Base-by-base conservation (phyloP, 345 rosid genomes). In the Eucalyptus cloeziana region DNA sequence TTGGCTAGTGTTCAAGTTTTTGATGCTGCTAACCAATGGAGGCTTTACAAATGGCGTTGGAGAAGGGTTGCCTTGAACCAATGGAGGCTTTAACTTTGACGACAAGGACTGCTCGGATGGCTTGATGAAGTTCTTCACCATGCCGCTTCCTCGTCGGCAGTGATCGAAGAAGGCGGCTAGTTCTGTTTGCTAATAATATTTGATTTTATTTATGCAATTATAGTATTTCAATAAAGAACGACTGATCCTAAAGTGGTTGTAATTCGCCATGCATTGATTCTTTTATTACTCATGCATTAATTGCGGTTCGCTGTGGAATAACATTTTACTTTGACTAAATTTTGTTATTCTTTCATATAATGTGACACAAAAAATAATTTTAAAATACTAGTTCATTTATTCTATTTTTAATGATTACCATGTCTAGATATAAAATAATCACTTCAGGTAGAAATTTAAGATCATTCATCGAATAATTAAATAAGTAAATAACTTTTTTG, bases 1-100 rank as follows among this genome's bases (percentile, higher is more conserved):
- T 64, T 64, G 76, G 37, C 76, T 64, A 91, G 92, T 91, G 7
- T 90, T 90, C 92, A 91, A 87, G 33, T 91, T 85, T 7, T 85
- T 7, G 88, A 89, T 30, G 51, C 89, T 90, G 58, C n/a, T n/a
- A 86, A 87, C 76, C 89, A 88, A 76, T 43, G 86, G 91, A 86
- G 37, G 87, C 87, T 88, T 60, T 51, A 88, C n/a, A n/a, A 56
- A 89, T 54, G 91, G 90, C 5, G 45, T 16, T 3, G 89, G 90
- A 4, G 85, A 85, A 49, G 91, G 91, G 30, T 90, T 91, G n/a
- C n/a, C n/a, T n/a, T 90, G 58, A 86, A 87, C 76, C 89, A 88
- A 76, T 43, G 86, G 91, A 86, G 37, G 87, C 87, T 88, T 60
- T 51, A 88, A 86, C 87, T 89, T 91, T 62, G 92, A 85, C 49